Evolutionary conservation across 2,329 filamentous ascomycete species (phyloP), one percentile per base, ranked within the genome.

Genomic region (Leptoxyphium fumago): DNA sequence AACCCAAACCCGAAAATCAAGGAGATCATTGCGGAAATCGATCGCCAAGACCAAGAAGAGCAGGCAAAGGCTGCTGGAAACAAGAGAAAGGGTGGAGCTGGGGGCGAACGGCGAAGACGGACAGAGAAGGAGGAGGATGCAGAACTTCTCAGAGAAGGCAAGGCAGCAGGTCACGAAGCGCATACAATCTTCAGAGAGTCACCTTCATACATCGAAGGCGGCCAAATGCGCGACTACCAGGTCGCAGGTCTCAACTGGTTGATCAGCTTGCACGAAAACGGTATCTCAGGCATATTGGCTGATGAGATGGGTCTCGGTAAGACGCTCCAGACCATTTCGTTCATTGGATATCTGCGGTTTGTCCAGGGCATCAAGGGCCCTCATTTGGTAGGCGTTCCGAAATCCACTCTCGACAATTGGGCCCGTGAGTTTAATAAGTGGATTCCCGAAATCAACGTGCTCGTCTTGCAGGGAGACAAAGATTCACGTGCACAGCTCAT

Each of bases 261-360:
- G 39, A 87, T 98, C 54, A 96, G 88, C 10, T 74, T 98, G 5
- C 91, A 98, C 57, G 91, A 98, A 64, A 98, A 98, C 57, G 91
- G 91, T 69, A 98, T 98, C 52, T 96, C 89, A 15, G 91, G 91
- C 53, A 98, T 98, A 50, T 71, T 98, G 41, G 91, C 91, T 48
- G 91, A 98, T 59, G 91, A 98, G 67, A 98, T 98, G 91, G 91
- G 91, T 64, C 73, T 98, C 15, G 91, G 91, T 57, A 98, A 98
- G 71, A 98, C 91, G 0, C 67, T 98, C 26, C 91, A 98, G 65
- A 98, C 91, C 0, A 98, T 98, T 47, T 83, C 91, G 1, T 98
- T 98, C 66, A 68, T 98, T 29, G 91, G 91, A 2, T 98, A 98
- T 60, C 71, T 98, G 38, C 80, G 91, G 57, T 91, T 94, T 64